Evolutionary conservation across 208 protist species (phyloP), one percentile per base, ranked within the genome.

Genomic region (Endotrypanum monterogeii): DNA sequence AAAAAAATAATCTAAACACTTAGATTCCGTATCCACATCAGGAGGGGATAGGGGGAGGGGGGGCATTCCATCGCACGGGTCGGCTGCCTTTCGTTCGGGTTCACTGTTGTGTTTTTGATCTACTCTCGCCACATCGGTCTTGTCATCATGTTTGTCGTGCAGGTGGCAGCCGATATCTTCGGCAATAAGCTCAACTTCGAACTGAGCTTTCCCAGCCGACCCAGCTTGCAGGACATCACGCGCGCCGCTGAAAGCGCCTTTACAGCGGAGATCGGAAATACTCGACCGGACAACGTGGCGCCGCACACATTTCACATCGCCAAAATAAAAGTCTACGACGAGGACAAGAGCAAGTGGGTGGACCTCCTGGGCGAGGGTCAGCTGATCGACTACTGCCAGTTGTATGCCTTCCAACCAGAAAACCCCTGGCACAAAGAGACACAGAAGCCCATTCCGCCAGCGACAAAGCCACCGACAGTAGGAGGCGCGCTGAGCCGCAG

Each of bases 401-500:
- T 98, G 46, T 96, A 98, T 72, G 92, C 89, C 73, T 98, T 96
- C 80, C 94, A 98, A 71, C 86, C 89, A 25, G 89, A 93, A 63
- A 98, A 95, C 78, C 83, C 83, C 44, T 98, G 92, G 92, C 94
- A 98, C 85, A 98, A 95, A 87, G 92, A 98, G 69, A 92, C 88
- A 35, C 86, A 89, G 76, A 95, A 95, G 76, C 84, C 91, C 28
- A 98, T 98, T 74, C 94, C 94, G 8, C 78, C 88, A 2, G 89
- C 94, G 18, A 78, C 83, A 44, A 92, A 93, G 77, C 92, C 94
- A 20, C 92, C 91, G 28, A 70, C 76, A 28, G 65, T 74, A 16
- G 55, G 57, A 35, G 32, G 85, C 32, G 66, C 78, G 35, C 61
- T 75, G 23, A 72, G 63, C 52, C 71, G 69, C 60, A 78, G 58